These are phyloP conservation scores for Sphaerulina vaccinii DNA, from an alignment of 2,329 filamentous ascomycete genomes.

Conservation along the genomic window DNA sequence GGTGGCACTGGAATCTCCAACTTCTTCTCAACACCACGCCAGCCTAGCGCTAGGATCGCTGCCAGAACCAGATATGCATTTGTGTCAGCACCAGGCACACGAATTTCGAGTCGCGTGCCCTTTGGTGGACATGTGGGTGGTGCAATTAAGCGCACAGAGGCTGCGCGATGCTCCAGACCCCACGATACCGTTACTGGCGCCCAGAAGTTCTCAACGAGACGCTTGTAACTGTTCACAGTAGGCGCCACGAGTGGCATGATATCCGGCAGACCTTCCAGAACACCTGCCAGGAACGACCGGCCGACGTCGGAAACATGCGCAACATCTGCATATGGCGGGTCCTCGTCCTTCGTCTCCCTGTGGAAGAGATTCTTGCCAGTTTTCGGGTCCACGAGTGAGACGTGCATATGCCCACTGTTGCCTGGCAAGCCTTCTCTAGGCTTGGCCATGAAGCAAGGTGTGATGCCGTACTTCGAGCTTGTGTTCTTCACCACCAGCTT, in stretches of 20 bases:
- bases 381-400: slow-evolving; percentile 74
- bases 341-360: slow-evolving; percentile 68
- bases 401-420: slow-evolving; percentile 93
- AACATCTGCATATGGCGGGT: slow-evolving; percentile 72
- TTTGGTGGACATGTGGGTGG: slow-evolving; percentile 82
- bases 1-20: slow-evolving; percentile 78
- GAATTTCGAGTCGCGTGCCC: slow-evolving; percentile 87
- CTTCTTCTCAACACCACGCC: slow-evolving; percentile 90
- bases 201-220: slow-evolving; percentile 98
- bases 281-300: slow-evolving; percentile 86
- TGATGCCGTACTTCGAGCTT: slow-evolving; percentile 83
- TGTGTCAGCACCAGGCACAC: slow-evolving; percentile 89
- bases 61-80: slow-evolving; percentile 86
- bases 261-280: slow-evolving; percentile 85
- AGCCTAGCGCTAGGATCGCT: slow-evolving; percentile 82
- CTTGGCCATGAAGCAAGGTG: slow-evolving; percentile 98
- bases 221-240: slow-evolving; percentile 97
- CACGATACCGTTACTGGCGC: slow-evolving; percentile 96
- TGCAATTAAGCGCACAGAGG: slow-evolving; percentile 83
- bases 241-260: slow-evolving; percentile 95
- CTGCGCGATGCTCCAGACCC: slow-evolving; percentile 92
- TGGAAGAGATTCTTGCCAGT: slow-evolving; percentile 82
- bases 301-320: slow-evolving; percentile 81
- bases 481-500: slow-evolving; percentile 93
- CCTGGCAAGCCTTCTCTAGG: slow-evolving; percentile 86